These are phyloP conservation scores for Corynascus novoguineensis DNA, from an alignment of 495 filamentous ascomycete genomes.

Conservation along the genomic window DNA sequence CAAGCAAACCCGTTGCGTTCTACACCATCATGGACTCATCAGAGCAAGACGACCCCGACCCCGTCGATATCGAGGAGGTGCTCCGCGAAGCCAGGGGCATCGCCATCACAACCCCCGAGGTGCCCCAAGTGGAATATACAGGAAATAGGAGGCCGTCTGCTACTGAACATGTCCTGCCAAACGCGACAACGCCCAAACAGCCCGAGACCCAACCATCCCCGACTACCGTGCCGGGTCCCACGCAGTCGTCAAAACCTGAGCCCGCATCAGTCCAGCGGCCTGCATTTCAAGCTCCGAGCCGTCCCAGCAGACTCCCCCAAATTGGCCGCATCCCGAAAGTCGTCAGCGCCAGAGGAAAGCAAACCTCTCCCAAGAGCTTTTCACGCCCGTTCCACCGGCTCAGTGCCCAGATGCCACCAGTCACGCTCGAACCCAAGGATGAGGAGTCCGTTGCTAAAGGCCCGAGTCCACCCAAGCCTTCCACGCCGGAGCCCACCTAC, in stretches of 20 bases:
- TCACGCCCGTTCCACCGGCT: constrained; percentile 59
- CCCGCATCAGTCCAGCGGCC: neutral
- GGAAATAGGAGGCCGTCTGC: constrained; percentile 11
- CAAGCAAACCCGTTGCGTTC: constrained; percentile 55
- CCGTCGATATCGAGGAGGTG: constrained; percentile 57
- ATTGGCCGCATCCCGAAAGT: constrained; percentile 90
- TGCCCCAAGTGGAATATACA: neutral
- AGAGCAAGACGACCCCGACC: constrained; percentile 59
- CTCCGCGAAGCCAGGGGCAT: constrained; percentile 53
- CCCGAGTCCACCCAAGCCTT: constrained; percentile 39
- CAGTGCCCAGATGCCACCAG: constrained; percentile 24
- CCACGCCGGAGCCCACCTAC: constrained; percentile 33
- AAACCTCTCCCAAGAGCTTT: constrained; percentile 72
- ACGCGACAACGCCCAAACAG: neutral
- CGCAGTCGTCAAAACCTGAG: neutral
- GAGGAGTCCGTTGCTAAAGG: constrained; percentile 44
- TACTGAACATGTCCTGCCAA: neutral
- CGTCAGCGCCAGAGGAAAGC: constrained; percentile 66
- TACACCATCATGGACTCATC: constrained; percentile 77
- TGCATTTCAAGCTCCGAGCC: constrained; percentile 17
- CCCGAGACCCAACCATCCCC: neutral
- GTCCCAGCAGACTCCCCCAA: constrained; percentile 58
- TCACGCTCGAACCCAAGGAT: constrained; percentile 22
- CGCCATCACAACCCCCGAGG: constrained; percentile 8
- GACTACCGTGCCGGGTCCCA: neutral